A percentile compares a stretch with the other conserved stretches of the same genome.
Conservation (phyloP, 345 rosid genomes). For the Bretschneidera sinensis region DNA sequence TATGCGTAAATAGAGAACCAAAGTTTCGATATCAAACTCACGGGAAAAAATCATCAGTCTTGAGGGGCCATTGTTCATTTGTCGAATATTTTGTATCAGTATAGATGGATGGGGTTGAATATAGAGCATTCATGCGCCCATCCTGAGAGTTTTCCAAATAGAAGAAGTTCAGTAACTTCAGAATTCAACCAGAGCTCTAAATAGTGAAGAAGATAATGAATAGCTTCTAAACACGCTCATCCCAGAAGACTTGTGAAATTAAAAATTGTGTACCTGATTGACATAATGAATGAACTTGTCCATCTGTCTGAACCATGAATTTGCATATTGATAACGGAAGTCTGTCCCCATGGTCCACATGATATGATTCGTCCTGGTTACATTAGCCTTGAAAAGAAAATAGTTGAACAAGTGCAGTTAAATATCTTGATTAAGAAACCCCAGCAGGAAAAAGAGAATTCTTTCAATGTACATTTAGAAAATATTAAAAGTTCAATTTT, state of each 20-base stretch:
- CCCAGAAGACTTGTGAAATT: background rate
- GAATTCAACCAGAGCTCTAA: constrained; percentile 11
- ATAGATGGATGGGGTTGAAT: constrained; percentile 85
- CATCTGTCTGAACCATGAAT: constrained; percentile 94
- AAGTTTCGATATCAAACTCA: constrained; percentile 34
- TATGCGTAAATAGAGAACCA: constrained; percentile 1
- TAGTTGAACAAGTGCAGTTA: constrained; percentile 1
- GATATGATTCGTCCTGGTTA: constrained; percentile 84
- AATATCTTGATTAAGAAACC: background rate
- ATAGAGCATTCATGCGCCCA: constrained; percentile 89
- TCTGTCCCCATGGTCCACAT: constrained; percentile 98
- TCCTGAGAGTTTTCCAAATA: constrained; percentile 46
- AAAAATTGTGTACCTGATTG: constrained; percentile 48
- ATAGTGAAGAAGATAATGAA: constrained; percentile 3
- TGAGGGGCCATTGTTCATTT: constrained; percentile 80
- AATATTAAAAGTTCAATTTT: too few species aligned
- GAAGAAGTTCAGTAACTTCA: constrained; percentile 10
- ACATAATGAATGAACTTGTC: constrained; percentile 97
- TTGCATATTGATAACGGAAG: constrained; percentile 90
- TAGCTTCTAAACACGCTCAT: constrained; percentile 1
- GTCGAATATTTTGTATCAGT: constrained; percentile 83
- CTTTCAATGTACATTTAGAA: too few species aligned
- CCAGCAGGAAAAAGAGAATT: background rate
- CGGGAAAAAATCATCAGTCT: constrained; percentile 93
- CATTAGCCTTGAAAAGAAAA: constrained; percentile 57